These are phyloP conservation scores for Fraxinus sp. DNA, from an alignment of 305 asterid genomes.

Conservation along the genomic window DNA sequence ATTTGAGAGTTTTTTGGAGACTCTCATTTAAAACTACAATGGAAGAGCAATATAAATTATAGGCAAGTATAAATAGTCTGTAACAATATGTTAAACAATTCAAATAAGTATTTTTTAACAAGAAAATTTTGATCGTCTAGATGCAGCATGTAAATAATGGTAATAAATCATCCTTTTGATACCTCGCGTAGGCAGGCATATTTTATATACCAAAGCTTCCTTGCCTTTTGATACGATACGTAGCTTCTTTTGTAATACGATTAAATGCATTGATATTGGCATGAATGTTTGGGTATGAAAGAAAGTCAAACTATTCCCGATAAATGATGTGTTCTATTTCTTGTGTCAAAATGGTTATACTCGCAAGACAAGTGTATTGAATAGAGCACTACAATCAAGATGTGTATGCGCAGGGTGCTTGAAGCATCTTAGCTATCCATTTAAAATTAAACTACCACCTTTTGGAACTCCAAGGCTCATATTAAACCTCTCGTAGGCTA, in stretches of 20 bases:
- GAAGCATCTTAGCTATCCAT: too few relatives aligned
- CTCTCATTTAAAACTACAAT: neutral
- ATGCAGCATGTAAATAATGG: neutral
- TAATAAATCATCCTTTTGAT: neutral
- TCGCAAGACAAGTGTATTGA: neutral
- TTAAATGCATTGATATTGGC: neutral
- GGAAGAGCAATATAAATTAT: neutral
- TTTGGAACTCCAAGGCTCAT: too few relatives aligned
- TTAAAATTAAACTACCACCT: too few relatives aligned
- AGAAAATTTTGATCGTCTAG: neutral
- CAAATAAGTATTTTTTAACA: neutral
- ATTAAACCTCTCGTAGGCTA: too few relatives aligned
- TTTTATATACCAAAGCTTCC: neutral
- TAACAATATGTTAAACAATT: neutral
- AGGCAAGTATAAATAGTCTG: neutral
- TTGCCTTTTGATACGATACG: neutral
- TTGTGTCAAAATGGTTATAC: neutral
- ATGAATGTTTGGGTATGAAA: neutral
- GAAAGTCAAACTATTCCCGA: neutral
- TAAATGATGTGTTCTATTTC: neutral
- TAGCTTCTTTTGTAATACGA: neutral
- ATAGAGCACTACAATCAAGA: neutral
- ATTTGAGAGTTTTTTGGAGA: neutral
- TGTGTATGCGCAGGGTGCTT: neutral
- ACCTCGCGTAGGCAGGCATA: neutral